Evolutionary conservation across 345 rosid species (phyloP).

Genomic region (Reutealis trisperma): DNA sequence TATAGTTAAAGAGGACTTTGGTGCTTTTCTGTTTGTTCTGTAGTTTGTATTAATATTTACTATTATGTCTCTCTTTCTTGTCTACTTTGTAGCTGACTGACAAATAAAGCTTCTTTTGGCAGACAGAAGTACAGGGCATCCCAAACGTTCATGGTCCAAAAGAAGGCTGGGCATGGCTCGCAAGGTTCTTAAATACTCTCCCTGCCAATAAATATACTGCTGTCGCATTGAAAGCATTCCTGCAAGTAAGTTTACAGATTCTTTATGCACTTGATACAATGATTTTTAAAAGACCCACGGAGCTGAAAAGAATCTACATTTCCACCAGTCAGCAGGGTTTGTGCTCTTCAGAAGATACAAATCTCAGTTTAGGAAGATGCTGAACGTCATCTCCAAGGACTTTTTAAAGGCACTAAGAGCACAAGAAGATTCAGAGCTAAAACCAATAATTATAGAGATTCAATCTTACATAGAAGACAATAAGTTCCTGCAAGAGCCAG

Average conservation of each 20-base stretch:
- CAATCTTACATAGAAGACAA: constrained; percentile 60
- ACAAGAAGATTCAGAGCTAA: constrained; percentile 49
- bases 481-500: constrained; percentile 63
- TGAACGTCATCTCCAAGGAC: constrained; percentile 53
- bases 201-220: constrained; percentile 73
- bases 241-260: constrained; percentile 47
- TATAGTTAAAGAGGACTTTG: neutral
- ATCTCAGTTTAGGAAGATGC: constrained; percentile 66
- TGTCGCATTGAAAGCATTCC: constrained; percentile 71
- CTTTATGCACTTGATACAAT: neutral
- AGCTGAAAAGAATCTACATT: neutral
- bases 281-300: neutral
- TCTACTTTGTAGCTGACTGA: constrained; percentile 16
- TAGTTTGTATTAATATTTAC: neutral
- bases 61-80: neutral
- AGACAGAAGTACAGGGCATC: constrained; percentile 63
- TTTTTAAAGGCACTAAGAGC: constrained; percentile 54
- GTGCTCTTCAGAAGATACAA: constrained; percentile 60
- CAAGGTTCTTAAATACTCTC: constrained; percentile 60
- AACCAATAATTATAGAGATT: constrained; percentile 44
- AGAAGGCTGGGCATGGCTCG: constrained; percentile 89
- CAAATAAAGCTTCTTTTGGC: constrained; percentile 25
- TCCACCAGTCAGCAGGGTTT: constrained; percentile 73
- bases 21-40: neutral
- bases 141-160: constrained; percentile 65